These are phyloP conservation scores for Arctostaphylos glauca DNA, from an alignment of 148 eudicot species.

Conservation along the genomic window DNA sequence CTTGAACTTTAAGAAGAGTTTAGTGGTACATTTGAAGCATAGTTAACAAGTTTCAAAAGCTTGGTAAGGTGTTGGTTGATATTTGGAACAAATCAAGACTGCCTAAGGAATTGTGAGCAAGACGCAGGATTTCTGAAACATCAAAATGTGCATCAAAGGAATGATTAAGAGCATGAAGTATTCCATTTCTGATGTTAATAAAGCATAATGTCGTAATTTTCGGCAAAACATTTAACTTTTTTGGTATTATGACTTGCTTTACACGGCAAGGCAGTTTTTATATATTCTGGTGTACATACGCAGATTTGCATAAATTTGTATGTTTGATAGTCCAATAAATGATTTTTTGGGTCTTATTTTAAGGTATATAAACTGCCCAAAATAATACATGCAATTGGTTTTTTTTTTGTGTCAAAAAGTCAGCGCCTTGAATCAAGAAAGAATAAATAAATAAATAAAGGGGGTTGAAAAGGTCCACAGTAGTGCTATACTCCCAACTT, in stretches of 20 bases:
- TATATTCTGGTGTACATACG: not conserved
- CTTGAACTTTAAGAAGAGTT: slow-evolving; percentile 37
- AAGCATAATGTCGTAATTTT: slow-evolving; percentile 3
- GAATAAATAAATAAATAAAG: too few species aligned
- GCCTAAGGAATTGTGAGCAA: slow-evolving; percentile 28
- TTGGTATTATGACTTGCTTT: not conserved
- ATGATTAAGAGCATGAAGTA: not conserved
- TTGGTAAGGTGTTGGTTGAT: slow-evolving; percentile 33
- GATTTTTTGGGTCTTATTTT: not conserved
- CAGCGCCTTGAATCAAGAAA: not conserved
- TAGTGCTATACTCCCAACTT: too few species aligned
- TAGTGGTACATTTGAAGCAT: slow-evolving; percentile 23
- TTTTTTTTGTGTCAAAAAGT: not conserved
- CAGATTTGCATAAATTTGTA: not conserved
- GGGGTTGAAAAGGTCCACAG: too few species aligned
- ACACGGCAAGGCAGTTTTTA: not conserved
- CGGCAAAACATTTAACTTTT: not conserved
- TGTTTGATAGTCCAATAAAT: not conserved
- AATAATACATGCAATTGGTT: too few species aligned
- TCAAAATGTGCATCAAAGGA: slow-evolving; percentile 16
- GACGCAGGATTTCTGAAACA: slow-evolving; percentile 21
- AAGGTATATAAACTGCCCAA: not conserved
- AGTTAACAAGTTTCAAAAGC: slow-evolving; percentile 23
- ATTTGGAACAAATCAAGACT: slow-evolving; percentile 31
- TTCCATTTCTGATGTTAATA: not conserved